These are phyloP conservation scores for Draba incana DNA, from an alignment of 345 rosid species.

Conservation along the genomic window DNA sequence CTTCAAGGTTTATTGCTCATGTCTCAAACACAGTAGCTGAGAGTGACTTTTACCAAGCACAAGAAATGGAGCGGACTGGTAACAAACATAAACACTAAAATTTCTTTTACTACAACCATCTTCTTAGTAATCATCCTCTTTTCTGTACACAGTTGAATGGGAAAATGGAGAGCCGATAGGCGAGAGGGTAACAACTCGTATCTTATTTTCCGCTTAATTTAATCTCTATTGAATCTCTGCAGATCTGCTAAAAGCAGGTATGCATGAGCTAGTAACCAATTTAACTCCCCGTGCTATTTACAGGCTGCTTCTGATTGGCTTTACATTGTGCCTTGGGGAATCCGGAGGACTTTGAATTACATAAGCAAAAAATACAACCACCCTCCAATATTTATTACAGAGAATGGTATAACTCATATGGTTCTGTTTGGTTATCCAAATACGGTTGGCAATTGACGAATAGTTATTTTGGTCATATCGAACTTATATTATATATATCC, in stretches of 20 bases:
- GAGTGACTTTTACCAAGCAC: slow-evolving; percentile 57
- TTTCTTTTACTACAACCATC: neutral
- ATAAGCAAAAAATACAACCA: slow-evolving; percentile 61
- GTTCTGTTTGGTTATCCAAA: neutral
- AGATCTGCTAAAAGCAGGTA: slow-evolving; percentile 4
- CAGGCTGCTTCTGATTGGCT: slow-evolving; percentile 99
- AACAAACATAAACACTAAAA: slow-evolving; percentile 26
- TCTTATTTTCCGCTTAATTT: slow-evolving; percentile 12
- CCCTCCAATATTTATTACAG: slow-evolving; percentile 70
- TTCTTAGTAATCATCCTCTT: slow-evolving; percentile 23
- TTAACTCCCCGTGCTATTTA: slow-evolving; percentile 34
- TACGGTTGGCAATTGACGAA: neutral
- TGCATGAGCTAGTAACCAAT: slow-evolving; percentile 15
- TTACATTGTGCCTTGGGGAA: slow-evolving; percentile 89
- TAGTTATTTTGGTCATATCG: neutral
- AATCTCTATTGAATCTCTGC: slow-evolving; percentile 4
- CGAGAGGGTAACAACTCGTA: slow-evolving; percentile 56
- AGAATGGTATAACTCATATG: slow-evolving; percentile 56
- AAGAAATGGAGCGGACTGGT: slow-evolving; percentile 70
- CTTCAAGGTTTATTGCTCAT: slow-evolving; percentile 77
- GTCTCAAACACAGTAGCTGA: slow-evolving; percentile 48
- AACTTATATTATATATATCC: neutral
- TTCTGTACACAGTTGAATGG: slow-evolving; percentile 56
- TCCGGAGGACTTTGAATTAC: slow-evolving; percentile 71
- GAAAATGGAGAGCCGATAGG: slow-evolving; percentile 84